Percentiles rank a stretch among this genome's conserved stretches.
phyloP scores from a whole-genome alignment of 2,329 filamentous ascomycete genomes.

The Aspergillus candidus region DNA sequence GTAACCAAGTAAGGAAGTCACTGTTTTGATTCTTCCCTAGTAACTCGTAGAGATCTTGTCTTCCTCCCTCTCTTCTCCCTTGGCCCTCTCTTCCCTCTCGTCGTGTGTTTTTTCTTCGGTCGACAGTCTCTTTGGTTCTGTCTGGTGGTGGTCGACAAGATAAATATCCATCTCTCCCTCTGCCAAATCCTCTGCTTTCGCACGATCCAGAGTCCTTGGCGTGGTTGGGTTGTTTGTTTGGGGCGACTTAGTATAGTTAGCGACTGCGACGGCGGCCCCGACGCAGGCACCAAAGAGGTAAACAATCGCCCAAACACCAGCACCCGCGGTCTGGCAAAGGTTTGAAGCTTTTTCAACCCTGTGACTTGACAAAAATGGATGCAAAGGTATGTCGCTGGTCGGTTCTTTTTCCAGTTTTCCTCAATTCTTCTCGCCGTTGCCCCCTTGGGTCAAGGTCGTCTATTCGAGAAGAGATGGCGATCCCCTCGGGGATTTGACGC shows the following conservation, averaged over 20 bases:
- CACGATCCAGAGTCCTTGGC: constrained; percentile 10
- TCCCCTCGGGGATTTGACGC: constrained; percentile 4
- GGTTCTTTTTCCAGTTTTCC: constrained; percentile 10
- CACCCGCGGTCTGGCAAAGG: constrained; percentile 10
- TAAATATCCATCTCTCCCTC: background rate
- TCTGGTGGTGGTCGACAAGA: constrained; percentile 2
- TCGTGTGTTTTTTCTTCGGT: constrained; percentile 10
- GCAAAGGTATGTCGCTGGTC: constrained; percentile 38
- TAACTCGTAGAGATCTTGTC: constrained; percentile 6
- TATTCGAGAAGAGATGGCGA: too few species aligned
- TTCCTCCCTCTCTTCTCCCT: constrained; percentile 5
- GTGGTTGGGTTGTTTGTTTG: constrained; percentile 22
- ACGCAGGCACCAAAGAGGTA: constrained; percentile 14
- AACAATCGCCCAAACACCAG: constrained; percentile 14
- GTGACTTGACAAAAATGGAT: constrained; percentile 34
- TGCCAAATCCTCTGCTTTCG: constrained; percentile 9
- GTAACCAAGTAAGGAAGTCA: constrained; percentile 17
- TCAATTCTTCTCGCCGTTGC: background rate
- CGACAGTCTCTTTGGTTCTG: constrained; percentile 2
- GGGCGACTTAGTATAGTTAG: constrained; percentile 18
- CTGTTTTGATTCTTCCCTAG: constrained; percentile 9
- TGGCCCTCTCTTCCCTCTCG: constrained; percentile 13
- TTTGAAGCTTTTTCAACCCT: constrained; percentile 3
- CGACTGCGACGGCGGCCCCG: constrained; percentile 12
- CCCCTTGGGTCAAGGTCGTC: too few species aligned